phyloP scores from a whole-genome alignment of 805 yeast genomes.

The Starmera pachycereana region DNA sequence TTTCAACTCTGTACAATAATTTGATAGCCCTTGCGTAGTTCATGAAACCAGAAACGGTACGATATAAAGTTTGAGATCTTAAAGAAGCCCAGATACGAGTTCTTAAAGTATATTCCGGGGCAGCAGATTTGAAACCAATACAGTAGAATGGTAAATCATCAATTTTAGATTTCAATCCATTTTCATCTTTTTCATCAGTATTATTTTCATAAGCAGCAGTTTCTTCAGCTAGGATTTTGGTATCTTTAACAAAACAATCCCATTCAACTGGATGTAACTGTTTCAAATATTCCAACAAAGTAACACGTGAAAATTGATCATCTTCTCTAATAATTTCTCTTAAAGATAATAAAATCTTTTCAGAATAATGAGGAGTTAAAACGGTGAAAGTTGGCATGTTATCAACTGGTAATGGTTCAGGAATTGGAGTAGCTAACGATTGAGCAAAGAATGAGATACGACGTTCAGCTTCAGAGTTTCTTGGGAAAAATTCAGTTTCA shows the following conservation, averaged over 20 bases:
- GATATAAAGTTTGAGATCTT: conserved; percentile 91
- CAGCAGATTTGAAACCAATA: conserved; percentile 95
- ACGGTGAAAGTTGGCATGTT: conserved; percentile 99
- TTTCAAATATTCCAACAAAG: conserved; percentile 86
- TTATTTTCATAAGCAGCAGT: conserved; percentile 60
- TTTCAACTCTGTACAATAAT: conserved; percentile 86
- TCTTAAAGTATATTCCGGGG: conserved; percentile 92
- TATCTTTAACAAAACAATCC: conserved; percentile 95
- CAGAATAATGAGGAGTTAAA: conserved; percentile 91
- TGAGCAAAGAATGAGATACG: conserved; percentile 99
- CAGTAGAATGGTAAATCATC: conserved; percentile 92
- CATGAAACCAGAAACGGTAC: conserved; percentile 98
- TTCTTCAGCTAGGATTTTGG: conserved; percentile 91
- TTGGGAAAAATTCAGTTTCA: conserved; percentile 95
- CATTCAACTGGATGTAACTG: conserved; percentile 95
- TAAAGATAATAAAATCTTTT: conserved; percentile 85
- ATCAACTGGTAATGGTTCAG: conserved; percentile 98
- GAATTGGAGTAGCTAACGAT: conserved; percentile 95
- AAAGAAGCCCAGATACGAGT: conserved; percentile 98
- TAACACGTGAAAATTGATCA: conserved; percentile 91
- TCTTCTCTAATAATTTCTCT: conserved; percentile 96
- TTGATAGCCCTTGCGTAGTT: conserved; percentile 95
- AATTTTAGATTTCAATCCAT: conserved; percentile 68
- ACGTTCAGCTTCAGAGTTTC: conserved; percentile 97
- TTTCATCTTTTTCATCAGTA: conserved; percentile 45